phyloP scores from a whole-genome alignment of 768 basidiomycete genomes.

The Tricholoma terreum region DNA sequence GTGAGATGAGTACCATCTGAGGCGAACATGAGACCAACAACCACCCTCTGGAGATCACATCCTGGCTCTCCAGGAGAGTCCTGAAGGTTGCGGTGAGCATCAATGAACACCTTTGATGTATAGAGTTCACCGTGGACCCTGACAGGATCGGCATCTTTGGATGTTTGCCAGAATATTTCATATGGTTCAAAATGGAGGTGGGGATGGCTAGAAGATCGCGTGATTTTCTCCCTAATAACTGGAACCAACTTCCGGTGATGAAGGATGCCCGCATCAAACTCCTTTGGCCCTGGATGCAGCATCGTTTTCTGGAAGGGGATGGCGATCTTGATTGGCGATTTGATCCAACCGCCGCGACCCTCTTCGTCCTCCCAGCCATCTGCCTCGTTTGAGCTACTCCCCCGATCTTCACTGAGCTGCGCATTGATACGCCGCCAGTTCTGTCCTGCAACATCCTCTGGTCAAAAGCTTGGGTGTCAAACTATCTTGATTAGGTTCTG shows the following conservation, averaged over 20 bases:
- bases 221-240: slow-evolving; percentile 11
- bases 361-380: neutral
- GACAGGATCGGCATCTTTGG: no score
- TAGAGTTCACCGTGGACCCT: slow-evolving; percentile 17
- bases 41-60: slow-evolving; percentile 11
- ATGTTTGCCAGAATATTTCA: slow-evolving; percentile 11
- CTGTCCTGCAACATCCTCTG: slow-evolving; percentile 8
- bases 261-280: slow-evolving; percentile 5
- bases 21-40: slow-evolving; percentile 23
- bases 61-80: slow-evolving; percentile 1
- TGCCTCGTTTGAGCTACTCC: neutral
- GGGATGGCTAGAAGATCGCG: neutral
- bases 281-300: neutral
- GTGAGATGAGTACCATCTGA: slow-evolving; percentile 29
- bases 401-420: neutral
- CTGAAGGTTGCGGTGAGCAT: slow-evolving; percentile 8
- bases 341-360: slow-evolving; percentile 16
- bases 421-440: slow-evolving; percentile 8
- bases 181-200: slow-evolving; percentile 9
- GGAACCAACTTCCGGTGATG: slow-evolving; percentile 16
- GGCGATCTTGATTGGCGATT: slow-evolving; percentile 1
- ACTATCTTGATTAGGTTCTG: slow-evolving; percentile 4
- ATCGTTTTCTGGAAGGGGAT: slow-evolving; percentile 9
- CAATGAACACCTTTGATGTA: slow-evolving; percentile 11
- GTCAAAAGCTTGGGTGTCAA: neutral